Base-by-base conservation (phyloP, 169 alveolate species). In the Plasmodium coatneyi region DNA sequence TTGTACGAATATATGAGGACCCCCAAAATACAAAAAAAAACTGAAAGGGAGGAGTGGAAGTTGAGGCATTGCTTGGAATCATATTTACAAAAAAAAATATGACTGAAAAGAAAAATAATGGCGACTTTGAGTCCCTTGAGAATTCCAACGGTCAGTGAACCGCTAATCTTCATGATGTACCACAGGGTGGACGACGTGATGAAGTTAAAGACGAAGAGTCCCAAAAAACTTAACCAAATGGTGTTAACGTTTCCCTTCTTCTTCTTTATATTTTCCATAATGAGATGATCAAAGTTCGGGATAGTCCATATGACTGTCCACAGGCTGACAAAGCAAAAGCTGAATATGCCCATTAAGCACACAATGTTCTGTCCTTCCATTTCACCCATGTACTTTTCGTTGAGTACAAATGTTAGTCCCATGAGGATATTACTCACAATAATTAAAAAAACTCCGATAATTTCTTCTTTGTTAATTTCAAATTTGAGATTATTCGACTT, bases 281-380 rank as follows among this genome's bases (percentile, higher is more conserved):
- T 94, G 43, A 92, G 91, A 70, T 81, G 91, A n/a, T 90, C 83
- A 36, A 92, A 95, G 46, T 84, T 92, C 3, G 97, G 97, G 19
- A 87, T 30, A 1, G 97, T 95, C 97, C 97, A 95, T 71, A 92
- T 72, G 60, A 89, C 19, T 28, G 95, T 86, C 97, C 97, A 95
- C 28, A 95, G 36, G 34, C 92, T 84, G 22, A 95, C 46, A 22
- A 87, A 71, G 30, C 90, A 56, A 32, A 83, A 78, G 79, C 96
- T 28, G 81, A 93, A 92, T 16, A 95, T 71, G 19, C 97, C 97
- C 96, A 95, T 95, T 92, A 95, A 90, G 79, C 97, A 95, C 19
- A 95, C 97, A 46, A 95, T 95, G 80, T 95, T 95, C 25, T 93
- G 97, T 4, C 97, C 97, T 72, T 95, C 97, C 74, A 93, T 93